Percentiles rank a stretch among this genome's conserved stretches.
phyloP scores from a whole-genome alignment of 805 yeast genomes.

The Kluyveromyces wickerhamii region DNA sequence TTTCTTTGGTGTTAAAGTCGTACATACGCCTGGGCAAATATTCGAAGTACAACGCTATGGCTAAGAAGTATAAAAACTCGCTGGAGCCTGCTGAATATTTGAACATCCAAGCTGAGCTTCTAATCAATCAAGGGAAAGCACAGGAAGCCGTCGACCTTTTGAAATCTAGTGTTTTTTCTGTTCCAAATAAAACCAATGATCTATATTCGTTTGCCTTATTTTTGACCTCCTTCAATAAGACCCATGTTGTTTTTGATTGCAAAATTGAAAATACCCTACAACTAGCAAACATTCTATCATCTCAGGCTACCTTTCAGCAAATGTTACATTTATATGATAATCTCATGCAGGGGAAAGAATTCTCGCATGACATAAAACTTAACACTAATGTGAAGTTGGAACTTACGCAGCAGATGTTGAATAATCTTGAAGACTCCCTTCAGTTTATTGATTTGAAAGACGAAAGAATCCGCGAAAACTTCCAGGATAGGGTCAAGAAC shows the following conservation, averaged over 20 bases:
- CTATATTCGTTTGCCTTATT: slow-evolving; percentile 20
- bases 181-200: slow-evolving; percentile 16
- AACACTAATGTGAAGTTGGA: slow-evolving; percentile 7
- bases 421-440: slow-evolving; percentile 20
- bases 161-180: slow-evolving; percentile 8
- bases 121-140: slow-evolving; percentile 14
- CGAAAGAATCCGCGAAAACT: slow-evolving; percentile 5
- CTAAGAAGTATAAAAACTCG: slow-evolving; percentile 13
- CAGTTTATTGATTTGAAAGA: slow-evolving; percentile 11
- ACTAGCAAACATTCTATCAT: slow-evolving; percentile 22
- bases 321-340: slow-evolving; percentile 10
- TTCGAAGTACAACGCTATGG: slow-evolving; percentile 13
- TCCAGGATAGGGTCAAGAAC: slow-evolving; percentile 16
- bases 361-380: neutral
- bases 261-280: slow-evolving; percentile 23
- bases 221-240: slow-evolving; percentile 16
- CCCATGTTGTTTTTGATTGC: slow-evolving; percentile 6
- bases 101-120: slow-evolving; percentile 19
- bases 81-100: slow-evolving; percentile 10
- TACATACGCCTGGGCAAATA: slow-evolving; percentile 21
- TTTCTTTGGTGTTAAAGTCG: slow-evolving; percentile 19
- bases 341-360: neutral
- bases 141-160: slow-evolving; percentile 19
- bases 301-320: slow-evolving; percentile 17
- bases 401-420: slow-evolving; percentile 22